Conservation (phyloP, 2,329 filamentous ascomycete genomes). For the Mycosphaerella arachidis region DNA sequence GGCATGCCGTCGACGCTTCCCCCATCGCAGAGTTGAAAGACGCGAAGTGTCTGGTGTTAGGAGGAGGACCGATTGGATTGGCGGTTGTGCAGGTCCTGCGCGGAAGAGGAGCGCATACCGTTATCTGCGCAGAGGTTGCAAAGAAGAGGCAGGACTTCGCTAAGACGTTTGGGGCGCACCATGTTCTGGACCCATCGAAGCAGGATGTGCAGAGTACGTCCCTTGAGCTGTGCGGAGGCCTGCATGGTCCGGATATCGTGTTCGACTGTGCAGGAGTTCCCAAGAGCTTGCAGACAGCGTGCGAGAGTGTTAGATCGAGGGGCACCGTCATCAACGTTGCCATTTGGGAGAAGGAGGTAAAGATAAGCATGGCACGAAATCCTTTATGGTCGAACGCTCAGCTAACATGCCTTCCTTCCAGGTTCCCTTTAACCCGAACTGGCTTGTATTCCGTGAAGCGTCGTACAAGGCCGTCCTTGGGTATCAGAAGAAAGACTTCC, state of each 20-base stretch:
- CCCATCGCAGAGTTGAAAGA: constrained; percentile 40
- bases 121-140: constrained; percentile 57
- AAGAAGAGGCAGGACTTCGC: constrained; percentile 49
- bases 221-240: constrained; percentile 44
- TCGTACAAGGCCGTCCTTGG: constrained; percentile 48
- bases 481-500: constrained; percentile 52
- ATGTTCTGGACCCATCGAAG: constrained; percentile 50
- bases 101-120: constrained; percentile 49
- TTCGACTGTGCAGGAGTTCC: constrained; percentile 61
- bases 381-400: background rate
- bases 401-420: background rate
- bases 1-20: constrained; percentile 56
- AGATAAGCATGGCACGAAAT: background rate
- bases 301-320: constrained; percentile 49
- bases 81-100: constrained; percentile 56
- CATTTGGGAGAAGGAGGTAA: constrained; percentile 53
- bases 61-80: constrained; percentile 59
- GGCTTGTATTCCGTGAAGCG: constrained; percentile 51
- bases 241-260: constrained; percentile 53
- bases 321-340: constrained; percentile 62
- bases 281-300: constrained; percentile 37
- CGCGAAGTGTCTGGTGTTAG: constrained; percentile 52
- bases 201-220: constrained; percentile 47
- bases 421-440: constrained; percentile 51
- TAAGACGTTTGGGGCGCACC: constrained; percentile 51